These are phyloP conservation scores for Barbarea vulgaris DNA, from an alignment of 345 rosid species.

Conservation along the genomic window DNA sequence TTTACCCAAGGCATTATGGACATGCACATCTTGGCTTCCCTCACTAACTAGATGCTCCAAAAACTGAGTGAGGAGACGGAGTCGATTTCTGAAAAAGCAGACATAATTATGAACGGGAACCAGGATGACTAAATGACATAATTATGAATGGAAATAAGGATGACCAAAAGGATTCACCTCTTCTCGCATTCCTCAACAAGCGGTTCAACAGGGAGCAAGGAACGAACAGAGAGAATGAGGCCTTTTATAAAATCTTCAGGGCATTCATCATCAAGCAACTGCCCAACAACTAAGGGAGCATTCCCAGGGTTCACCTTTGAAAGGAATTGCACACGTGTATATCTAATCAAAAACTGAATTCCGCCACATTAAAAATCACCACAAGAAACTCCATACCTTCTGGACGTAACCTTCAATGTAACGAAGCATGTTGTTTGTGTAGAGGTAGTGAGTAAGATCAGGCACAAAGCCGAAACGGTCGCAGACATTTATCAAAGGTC, in stretches of 20 bases:
- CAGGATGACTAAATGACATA: slow-evolving; percentile 9
- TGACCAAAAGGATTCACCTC: slow-evolving; percentile 50
- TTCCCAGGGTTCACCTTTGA: slow-evolving; percentile 96
- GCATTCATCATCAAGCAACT: slow-evolving; percentile 95
- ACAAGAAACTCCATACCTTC: slow-evolving; percentile 59
- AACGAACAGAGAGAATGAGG: slow-evolving; percentile 86
- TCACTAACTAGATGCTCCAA: slow-evolving; percentile 99
- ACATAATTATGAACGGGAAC: slow-evolving; percentile 6
- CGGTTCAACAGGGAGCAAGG: slow-evolving; percentile 84
- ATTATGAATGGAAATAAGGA: slow-evolving; percentile 30
- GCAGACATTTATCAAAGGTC: slow-evolving; percentile 96
- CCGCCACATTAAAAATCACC: background rate
- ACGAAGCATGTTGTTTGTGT: slow-evolving; percentile 90
- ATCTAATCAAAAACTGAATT: background rate
- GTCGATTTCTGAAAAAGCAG: slow-evolving; percentile 78
- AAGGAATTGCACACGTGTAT: slow-evolving; percentile 11
- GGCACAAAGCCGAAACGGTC: slow-evolving; percentile 98
- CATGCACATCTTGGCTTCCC: slow-evolving; percentile 99
- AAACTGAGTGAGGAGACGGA: slow-evolving; percentile 98
- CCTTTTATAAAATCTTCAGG: slow-evolving; percentile 99
- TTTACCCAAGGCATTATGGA: slow-evolving; percentile 99
- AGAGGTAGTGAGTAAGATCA: slow-evolving; percentile 96
- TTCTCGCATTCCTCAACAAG: slow-evolving; percentile 89
- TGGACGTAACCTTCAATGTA: slow-evolving; percentile 99
- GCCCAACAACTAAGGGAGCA: slow-evolving; percentile 94